Evolutionary conservation across 2,329 filamentous ascomycete species (phyloP), one percentile per base, ranked within the genome.

Genomic region (Calonectria hongkongensis): DNA sequence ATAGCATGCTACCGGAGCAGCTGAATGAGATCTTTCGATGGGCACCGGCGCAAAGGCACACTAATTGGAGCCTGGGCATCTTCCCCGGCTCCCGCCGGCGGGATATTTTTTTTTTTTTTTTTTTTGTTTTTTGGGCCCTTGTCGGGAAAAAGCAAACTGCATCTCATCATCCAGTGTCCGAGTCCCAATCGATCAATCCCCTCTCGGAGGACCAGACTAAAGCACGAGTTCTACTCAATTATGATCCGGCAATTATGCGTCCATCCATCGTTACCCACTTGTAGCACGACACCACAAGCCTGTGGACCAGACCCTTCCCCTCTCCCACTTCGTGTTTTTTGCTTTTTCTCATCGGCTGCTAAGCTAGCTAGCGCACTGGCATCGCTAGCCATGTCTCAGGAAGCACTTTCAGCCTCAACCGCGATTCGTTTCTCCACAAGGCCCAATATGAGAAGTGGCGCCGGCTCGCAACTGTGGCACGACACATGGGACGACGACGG

Each of bases 321-420:
- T 39, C 45, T 45, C 45, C 60, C 58, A 58, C 47, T 73, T 66
- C 33, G 39, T 67, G 48, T 56, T 67, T 47, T 68, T 73, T 75
- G 56, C 68, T 71, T 74, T 75, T 74, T 74, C 71, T 73, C 67
- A 73, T 77, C 78, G 76, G 72, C 70, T 76, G 66, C 68, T 60
- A 60, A 60, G 54, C 30, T 60, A 58, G 54, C 54, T 77, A 67
- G 76, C 64, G 71, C 76, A 74, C 75, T 77, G 71, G 75, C 72
- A 77, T 78, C 71, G 60, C 70, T 70, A 70, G 70, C 71, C 67
- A 75, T 74, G 25, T 70, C 72, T 73, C 66, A 63, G 54, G 36
- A 71, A 68, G 60, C 75, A 71, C 73, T 75, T 78, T 79, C 74
- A 79, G 78, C 78, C 78, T 79, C 78, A 78, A 77, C 70, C 70